Evolutionary conservation across 2,329 filamentous ascomycete genomes (phyloP), one percentile per base, ranked within the genome.

Genomic region (Nemania diffusa): DNA sequence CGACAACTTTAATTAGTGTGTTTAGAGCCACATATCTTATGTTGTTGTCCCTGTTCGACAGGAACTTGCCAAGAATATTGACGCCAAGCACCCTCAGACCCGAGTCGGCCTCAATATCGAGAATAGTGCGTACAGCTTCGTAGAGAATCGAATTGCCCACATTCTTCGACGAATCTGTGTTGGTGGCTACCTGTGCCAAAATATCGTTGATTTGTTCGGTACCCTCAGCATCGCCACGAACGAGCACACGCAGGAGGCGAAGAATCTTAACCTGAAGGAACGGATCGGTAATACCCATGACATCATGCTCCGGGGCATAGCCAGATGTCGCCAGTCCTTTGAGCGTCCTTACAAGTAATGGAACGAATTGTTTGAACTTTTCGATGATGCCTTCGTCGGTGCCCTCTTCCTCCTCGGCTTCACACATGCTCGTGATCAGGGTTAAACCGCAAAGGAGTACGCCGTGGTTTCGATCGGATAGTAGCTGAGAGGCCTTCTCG

Each of bases 181-280:
- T 99, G 44, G 95, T 98, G 59, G 96, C 96, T 62, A 99, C 96
- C 82, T 97, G 94, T 5, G 96, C 96, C 67, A 99, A 84, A 69
- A 99, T 99, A 77, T 99, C 96, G 81, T 98, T 99, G 83, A 99
- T 98, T 79, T 97, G 91, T 80, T 99, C 97, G 79, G 94, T 98
- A 27, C 93, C 94, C 68, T 94, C 87, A 11, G 90, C 84, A 79
- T 99, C 94, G 40, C 95, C 94, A 69, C 94, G 90, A 17, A 92
- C 95, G 52, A 99, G 84, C 8, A 97, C 92, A 71, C 95, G 88
- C 59, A 99, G 84, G 58, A 99, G 82, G 63, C 92, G 90, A 62
- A 99, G 84, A 65, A 99, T 94, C 84, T 98, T 99, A 82, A 97
- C 94, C 81, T 99, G 96, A 55, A 99, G 81, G 83, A 99, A 99